These are phyloP conservation scores for Wickerhamiella occidentalis DNA, from an alignment of 805 yeast genomes.

Conservation along the genomic window DNA sequence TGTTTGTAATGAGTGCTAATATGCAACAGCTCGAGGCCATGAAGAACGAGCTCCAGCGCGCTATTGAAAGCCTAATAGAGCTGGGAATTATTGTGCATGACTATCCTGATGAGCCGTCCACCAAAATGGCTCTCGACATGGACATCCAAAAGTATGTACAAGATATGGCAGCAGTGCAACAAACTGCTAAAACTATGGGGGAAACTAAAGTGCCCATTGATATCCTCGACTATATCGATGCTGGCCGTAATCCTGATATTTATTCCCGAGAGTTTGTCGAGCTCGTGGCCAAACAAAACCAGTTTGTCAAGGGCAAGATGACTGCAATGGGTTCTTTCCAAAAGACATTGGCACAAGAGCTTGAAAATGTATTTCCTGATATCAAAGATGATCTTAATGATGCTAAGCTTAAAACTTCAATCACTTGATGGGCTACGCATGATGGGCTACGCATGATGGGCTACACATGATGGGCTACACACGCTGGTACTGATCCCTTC, in stretches of 20 bases:
- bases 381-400: slow-evolving; percentile 45
- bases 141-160: slow-evolving; percentile 16
- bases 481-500: no score
- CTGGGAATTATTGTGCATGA: slow-evolving; percentile 88
- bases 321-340: slow-evolving; percentile 50
- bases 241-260: slow-evolving; percentile 93
- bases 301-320: slow-evolving; percentile 75
- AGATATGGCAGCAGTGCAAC: slow-evolving; percentile 17
- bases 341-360: slow-evolving; percentile 53
- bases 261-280: slow-evolving; percentile 95
- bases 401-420: neutral
- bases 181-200: slow-evolving; percentile 14
- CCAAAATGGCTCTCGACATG: slow-evolving; percentile 43
- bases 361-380: slow-evolving; percentile 70
- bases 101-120: slow-evolving; percentile 76
- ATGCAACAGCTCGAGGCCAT: slow-evolving; percentile 15
- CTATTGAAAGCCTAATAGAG: slow-evolving; percentile 74
- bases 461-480: no score
- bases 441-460: no score
- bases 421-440: neutral
- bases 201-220: slow-evolving; percentile 45
- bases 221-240: slow-evolving; percentile 84
- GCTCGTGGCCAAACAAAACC: slow-evolving; percentile 80
- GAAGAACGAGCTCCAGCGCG: slow-evolving; percentile 35
- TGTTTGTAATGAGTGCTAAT: neutral